Evolutionary conservation across 2,329 filamentous ascomycete genomes (phyloP).

Genomic region (Fusarium drepaniforme): DNA sequence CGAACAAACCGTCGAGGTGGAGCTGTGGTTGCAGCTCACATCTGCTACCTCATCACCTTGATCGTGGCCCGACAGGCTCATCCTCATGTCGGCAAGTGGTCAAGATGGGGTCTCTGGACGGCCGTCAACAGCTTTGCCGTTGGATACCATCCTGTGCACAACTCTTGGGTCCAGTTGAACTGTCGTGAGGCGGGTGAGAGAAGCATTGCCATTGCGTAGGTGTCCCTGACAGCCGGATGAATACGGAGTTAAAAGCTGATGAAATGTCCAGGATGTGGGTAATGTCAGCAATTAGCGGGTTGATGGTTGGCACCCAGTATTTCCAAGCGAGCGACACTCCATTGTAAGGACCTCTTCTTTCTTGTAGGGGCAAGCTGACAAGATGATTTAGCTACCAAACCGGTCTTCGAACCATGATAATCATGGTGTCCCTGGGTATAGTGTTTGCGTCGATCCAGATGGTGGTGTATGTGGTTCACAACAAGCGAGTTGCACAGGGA

Average conservation of each 20-base stretch:
- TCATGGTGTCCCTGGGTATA: constrained; percentile 7
- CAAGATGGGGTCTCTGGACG: constrained; percentile 53
- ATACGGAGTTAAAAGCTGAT: constrained; percentile 48
- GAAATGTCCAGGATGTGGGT: constrained; percentile 51
- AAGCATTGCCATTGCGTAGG: constrained; percentile 55
- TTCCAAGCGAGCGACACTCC: constrained; percentile 56
- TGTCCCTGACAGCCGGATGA: not conserved
- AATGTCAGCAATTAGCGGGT: constrained; percentile 60
- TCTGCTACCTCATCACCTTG: constrained; percentile 58
- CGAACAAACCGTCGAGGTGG: constrained; percentile 57
- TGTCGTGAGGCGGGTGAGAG: constrained; percentile 58
- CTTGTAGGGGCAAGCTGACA: not conserved
- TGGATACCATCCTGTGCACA: constrained; percentile 64
- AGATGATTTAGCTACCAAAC: not conserved
- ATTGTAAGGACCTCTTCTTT: constrained; percentile 31
- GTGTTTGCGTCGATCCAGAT: constrained; percentile 2
- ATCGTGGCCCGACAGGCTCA: constrained; percentile 56
- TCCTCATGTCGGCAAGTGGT: constrained; percentile 43
- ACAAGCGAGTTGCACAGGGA: constrained; percentile 8
- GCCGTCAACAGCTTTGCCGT: constrained; percentile 61
- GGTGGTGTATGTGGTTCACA: not conserved
- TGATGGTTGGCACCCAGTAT: constrained; percentile 64
- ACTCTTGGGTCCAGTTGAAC: constrained; percentile 64
- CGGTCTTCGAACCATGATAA: constrained; percentile 3
- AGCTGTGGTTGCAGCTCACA: constrained; percentile 58